A percentile compares a stretch with the other conserved stretches of the same genome.
Evolutionary conservation across 306 rosid species (phyloP).

Genomic region (Rubus parviflorus): DNA sequence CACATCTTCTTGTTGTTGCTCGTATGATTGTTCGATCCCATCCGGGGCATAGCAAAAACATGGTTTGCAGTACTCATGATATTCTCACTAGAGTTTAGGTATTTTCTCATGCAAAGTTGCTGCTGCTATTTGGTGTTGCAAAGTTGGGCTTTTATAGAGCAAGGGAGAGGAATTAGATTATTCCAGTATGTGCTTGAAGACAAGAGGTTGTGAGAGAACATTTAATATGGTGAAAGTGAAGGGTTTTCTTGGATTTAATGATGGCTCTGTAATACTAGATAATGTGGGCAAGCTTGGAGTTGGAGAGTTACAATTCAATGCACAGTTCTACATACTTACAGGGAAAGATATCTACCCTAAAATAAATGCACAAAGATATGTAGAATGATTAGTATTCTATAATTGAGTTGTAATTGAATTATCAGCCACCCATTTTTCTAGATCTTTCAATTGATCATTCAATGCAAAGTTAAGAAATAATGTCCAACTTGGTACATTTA

Average conservation of each 20-base stretch:
- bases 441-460: background rate
- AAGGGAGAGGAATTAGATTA: conserved; percentile 12
- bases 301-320: background rate
- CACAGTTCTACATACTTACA: background rate
- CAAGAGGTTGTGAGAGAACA: background rate
- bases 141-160: conserved; percentile 24
- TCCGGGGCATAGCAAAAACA: background rate
- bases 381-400: conserved; percentile 8
- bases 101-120: conserved; percentile 19
- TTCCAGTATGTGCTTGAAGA: conserved; percentile 22
- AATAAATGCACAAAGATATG: conserved; percentile 9
- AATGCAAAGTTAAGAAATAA: conserved; percentile 10
- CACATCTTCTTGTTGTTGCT: conserved; percentile 15
- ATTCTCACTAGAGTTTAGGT: background rate
- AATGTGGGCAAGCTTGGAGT: conserved; percentile 3
- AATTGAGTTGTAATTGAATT: background rate
- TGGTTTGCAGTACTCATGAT: conserved; percentile 30
- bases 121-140: background rate
- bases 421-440: conserved; percentile 16
- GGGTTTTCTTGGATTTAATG: background rate
- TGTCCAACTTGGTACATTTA: conserved; percentile 8
- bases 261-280: background rate
- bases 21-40: conserved; percentile 1
- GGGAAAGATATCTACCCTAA: background rate
- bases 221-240: conserved; percentile 25